Evolutionary conservation across 768 basidiomycete species (phyloP).

Genomic region (Suillus spraguei): DNA sequence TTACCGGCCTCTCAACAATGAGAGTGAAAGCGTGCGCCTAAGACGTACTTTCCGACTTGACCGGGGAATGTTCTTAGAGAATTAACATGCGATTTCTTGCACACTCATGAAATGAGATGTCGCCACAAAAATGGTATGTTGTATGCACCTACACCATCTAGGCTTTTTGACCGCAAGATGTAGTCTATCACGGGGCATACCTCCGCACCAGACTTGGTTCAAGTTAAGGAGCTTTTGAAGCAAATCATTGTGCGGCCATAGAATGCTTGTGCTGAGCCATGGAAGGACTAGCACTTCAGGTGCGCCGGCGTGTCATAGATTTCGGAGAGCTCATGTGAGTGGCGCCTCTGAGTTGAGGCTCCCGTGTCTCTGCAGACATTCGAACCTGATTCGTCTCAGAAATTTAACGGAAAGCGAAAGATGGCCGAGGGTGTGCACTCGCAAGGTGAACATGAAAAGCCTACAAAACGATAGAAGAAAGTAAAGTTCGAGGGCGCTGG

Average conservation of each 20-base stretch:
- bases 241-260: not conserved
- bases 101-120: no score
- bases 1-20: not conserved
- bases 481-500: constrained; percentile 13
- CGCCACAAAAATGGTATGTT: no score
- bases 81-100: no score
- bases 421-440: constrained; percentile 15
- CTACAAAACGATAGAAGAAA: constrained; percentile 32
- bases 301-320: no score
- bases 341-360: no score
- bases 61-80: no score
- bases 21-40: not conserved
- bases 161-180: not conserved
- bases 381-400: constrained; percentile 25
- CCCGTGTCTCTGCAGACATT: constrained; percentile 17
- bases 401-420: constrained; percentile 37
- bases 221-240: not conserved
- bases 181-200: not conserved
- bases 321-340: no score
- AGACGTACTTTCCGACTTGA: not conserved
- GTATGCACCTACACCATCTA: no score
- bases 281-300: no score
- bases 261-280: not conserved
- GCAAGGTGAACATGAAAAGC: constrained; percentile 11
- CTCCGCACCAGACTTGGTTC: not conserved